A percentile compares a stretch with the other conserved stretches of the same genome.
Evolutionary conservation across 345 rosid species (phyloP).

Genomic region (Linum lewisii): DNA sequence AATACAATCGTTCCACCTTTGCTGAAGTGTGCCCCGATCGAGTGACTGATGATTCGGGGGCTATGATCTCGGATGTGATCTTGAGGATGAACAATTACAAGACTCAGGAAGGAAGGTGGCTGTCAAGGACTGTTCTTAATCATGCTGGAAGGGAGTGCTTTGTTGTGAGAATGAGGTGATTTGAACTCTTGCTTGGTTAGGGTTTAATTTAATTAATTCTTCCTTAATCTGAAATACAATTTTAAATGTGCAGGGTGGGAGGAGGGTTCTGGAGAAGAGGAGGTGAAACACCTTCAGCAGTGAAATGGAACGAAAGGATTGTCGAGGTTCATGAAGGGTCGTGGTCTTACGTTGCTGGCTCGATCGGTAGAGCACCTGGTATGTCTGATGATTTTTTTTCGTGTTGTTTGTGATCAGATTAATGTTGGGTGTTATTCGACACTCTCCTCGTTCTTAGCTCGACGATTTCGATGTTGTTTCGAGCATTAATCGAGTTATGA

Average conservation of each 20-base stretch:
- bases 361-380: slow-evolving; percentile 92
- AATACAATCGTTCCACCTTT: no score
- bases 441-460: no score
- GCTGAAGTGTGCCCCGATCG: slow-evolving; percentile 90
- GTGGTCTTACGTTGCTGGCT: slow-evolving; percentile 81
- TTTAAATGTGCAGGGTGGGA: slow-evolving; percentile 47
- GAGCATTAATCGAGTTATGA: slow-evolving; percentile 5
- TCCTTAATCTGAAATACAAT: slow-evolving; percentile 1
- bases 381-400: no score
- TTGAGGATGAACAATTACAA: slow-evolving; percentile 50
- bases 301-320: slow-evolving; percentile 62
- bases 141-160: slow-evolving; percentile 85
- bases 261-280: slow-evolving; percentile 83
- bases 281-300: slow-evolving; percentile 58
- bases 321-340: slow-evolving; percentile 79
- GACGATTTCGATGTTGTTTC: neutral
- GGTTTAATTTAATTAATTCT: no score
- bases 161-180: slow-evolving; percentile 60
- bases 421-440: neutral
- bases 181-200: no score
- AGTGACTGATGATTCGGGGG: slow-evolving; percentile 87
- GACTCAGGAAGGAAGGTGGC: slow-evolving; percentile 94
- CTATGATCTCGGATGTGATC: slow-evolving; percentile 80
- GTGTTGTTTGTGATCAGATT: slow-evolving; percentile 21
- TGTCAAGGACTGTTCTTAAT: slow-evolving; percentile 85